Base-by-base conservation (phyloP, 352 stramenopile genomes). In the Globisporangium solare region DNA sequence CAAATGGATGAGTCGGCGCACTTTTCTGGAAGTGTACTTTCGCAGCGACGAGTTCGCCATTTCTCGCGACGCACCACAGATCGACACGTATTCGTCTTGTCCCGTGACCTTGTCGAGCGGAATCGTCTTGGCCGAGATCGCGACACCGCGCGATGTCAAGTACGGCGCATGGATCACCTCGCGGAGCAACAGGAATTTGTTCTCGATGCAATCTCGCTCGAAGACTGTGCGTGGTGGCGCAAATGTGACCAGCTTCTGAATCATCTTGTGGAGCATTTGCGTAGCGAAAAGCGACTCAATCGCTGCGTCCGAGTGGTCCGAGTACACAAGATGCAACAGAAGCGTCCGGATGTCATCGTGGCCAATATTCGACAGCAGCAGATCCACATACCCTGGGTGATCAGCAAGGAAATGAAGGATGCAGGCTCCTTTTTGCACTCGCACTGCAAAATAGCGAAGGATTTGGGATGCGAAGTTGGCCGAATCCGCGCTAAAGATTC, bases 41-140 rank as follows among this genome's bases (percentile, higher is more conserved):
- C 84, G 84, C 53, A 92, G 63, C 15, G 80, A 73, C 43, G 82
- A 92, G 65, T 92, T 92, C 11, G 82, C 82, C 60, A 86, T 85
- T 52, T 94, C 84, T 3, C 84, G 82, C 13, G 82, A 92, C 14
- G 84, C 82, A 24, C 84, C 84, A 31, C 80, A 94, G 58, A 94
- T 91, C 46, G 78, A 89, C 41, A 94, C 79, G 68, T 94, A 94
- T 64, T 94, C 84, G 55, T 91, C 77, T 57, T 94, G 80, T 20
- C 85, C 85, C 11, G 85, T 94, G 32, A 94, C 67, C 51, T 89
- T 92, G 62, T 94, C 85, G 43, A 92, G 59, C 40, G 85, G 85
- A 24, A 94, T 94, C 39, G 70, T 89, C 71, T 88, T 92, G 37
- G 83, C 82, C n/a, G 80, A 94, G 66, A 94, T 92, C 15, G 83